A percentile compares a stretch with the other conserved stretches of the same genome.
These are phyloP conservation scores for Zea luxurians DNA, from an alignment of 176 grass and related monocot species.

Conservation along the genomic window DNA sequence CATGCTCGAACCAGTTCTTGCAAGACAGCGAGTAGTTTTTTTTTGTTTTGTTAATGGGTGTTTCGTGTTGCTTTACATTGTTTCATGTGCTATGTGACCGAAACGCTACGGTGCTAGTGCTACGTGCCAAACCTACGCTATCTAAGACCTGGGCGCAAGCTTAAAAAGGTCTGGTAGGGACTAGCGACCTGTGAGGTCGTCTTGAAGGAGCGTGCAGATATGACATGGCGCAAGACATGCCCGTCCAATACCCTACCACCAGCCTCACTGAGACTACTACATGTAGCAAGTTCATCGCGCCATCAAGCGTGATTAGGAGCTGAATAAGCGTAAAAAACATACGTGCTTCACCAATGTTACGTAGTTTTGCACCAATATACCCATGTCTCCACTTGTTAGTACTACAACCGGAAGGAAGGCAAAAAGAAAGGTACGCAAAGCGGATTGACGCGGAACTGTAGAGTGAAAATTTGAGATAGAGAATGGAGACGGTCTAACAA, in stretches of 20 bases:
- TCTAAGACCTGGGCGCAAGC: background rate
- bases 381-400: background rate
- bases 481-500: background rate
- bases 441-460: too few species aligned
- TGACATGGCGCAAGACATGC: background rate
- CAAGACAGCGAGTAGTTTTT: background rate
- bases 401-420: too few species aligned
- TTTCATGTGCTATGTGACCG: conserved; percentile 3
- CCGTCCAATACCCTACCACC: background rate
- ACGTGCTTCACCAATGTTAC: background rate
- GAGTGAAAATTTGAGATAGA: too few species aligned
- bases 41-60: background rate
- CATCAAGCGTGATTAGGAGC: background rate
- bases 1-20: conserved; percentile 12
- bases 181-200: background rate
- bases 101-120: conserved; percentile 19
- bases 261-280: background rate
- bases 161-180: background rate
- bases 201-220: background rate
- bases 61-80: background rate
- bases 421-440: too few species aligned
- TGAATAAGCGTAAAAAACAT: background rate
- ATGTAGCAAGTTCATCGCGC: background rate
- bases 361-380: background rate
- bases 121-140: background rate